phyloP scores from a whole-genome alignment of 257 asterid genomes.

The Ligustrum vulgare region DNA sequence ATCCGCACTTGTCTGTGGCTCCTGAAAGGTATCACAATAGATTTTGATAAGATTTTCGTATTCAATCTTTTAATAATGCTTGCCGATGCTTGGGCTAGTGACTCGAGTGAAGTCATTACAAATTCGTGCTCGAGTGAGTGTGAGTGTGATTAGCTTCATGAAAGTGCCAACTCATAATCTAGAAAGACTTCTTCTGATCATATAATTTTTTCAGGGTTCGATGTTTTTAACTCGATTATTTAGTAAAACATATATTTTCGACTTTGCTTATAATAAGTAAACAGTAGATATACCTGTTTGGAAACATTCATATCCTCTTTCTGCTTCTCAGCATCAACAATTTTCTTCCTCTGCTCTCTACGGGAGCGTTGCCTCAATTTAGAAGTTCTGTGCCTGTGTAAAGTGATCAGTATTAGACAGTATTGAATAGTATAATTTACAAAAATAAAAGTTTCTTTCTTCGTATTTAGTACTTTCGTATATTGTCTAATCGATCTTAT shows the following conservation, averaged over 20 bases:
- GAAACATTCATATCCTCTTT: slow-evolving; percentile 32
- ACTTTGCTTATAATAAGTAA: not conserved
- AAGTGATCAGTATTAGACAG: not conserved
- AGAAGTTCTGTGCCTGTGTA: slow-evolving; percentile 48
- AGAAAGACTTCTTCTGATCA: too few species aligned
- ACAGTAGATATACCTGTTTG: slow-evolving; percentile 36
- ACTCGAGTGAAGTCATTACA: not conserved
- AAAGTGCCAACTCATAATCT: too few species aligned
- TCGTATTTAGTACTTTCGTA: not conserved
- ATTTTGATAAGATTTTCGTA: not conserved
- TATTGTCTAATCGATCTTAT: not conserved
- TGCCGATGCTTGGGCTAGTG: not conserved
- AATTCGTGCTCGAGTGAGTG: not conserved
- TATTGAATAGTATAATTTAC: not conserved
- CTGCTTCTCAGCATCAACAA: slow-evolving; percentile 28
- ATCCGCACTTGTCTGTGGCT: slow-evolving; percentile 37
- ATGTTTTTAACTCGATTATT: not conserved
- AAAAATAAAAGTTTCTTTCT: not conserved
- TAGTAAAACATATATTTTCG: not conserved
- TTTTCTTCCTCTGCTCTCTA: slow-evolving; percentile 40
- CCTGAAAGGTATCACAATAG: slow-evolving; percentile 28
- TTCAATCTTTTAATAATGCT: not conserved
- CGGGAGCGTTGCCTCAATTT: slow-evolving; percentile 50
- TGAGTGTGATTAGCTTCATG: too few species aligned
- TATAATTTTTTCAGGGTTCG: not conserved